Base-by-base conservation (phyloP, 495 filamentous ascomycete genomes). In the Podospora sp. region DNA sequence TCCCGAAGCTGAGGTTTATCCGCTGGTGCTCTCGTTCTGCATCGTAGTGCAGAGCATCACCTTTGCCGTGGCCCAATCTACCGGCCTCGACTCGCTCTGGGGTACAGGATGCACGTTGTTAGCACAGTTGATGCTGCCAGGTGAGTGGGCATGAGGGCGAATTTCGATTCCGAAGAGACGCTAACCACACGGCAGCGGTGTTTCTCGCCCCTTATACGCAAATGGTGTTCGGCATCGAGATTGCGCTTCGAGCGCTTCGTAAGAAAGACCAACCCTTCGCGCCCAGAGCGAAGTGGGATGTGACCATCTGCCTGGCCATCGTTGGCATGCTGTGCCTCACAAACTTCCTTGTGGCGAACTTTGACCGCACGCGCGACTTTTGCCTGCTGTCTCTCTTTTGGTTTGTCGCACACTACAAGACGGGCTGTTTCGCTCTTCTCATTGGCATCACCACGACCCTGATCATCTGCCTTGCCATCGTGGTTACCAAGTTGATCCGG, bases 321-420 rank as follows among this genome's bases (percentile, higher is more conserved):
- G 59, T 81, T 55, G 75, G 76, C 25, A 52, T 80, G 56, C 68
- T 81, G 60, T 62, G 76, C 16, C 66, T 82, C 21, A 69, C 61
- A 33, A 82, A 78, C 65, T 80, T 81, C 58, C 75, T 81, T 35
- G 75, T 83, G 29, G 80, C 80, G 51, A 66, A 75, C 62, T 79
- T 82, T 60, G 73, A 82, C 36, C 77, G 71, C 1, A 72, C 80
- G 20, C 70, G 72, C 14, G 73, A 77, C 51, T 72, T 81, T 49
- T 84, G 82, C 68, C 74, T 82, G 55, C 76, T 77, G 56, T 82
- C 82, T 20, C 78, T 84, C 16, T 84, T 84, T 68, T 84, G 79
- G 80, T 83, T 83, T 59, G 77, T 83, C 29, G 73, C 77, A n/a
- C 78, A 77, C 65, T 84, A 80, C 66, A 73, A 78, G 9, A 65